Percentiles rank a stretch among this genome's conserved stretches.
Conservation (phyloP, 768 basidiomycete species). For the Hygrophoropsis aurantiaca region DNA sequence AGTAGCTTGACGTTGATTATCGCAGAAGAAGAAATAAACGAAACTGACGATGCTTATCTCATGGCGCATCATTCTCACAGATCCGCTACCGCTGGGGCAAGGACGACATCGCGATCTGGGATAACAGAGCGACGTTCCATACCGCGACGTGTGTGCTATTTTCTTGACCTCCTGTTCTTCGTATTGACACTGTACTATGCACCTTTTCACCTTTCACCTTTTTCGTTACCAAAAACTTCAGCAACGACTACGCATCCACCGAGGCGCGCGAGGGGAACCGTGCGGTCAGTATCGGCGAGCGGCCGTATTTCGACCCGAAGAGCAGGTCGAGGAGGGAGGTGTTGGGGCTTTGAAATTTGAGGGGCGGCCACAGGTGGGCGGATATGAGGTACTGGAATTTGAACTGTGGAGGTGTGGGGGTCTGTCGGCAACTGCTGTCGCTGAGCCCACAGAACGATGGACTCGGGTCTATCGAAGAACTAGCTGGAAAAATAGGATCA, state of each 20-base stretch:
- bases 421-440: too few relatives aligned
- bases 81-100: slow-evolving; percentile 51
- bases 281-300: slow-evolving; percentile 54
- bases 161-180: not conserved
- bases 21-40: too few relatives aligned
- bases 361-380: too few relatives aligned
- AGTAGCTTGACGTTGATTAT: too few relatives aligned
- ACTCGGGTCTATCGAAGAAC: too few relatives aligned
- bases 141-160: slow-evolving; percentile 26
- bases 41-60: too few relatives aligned
- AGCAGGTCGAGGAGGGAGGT: slow-evolving; percentile 36
- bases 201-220: not conserved
- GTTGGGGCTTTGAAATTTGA: too few relatives aligned
- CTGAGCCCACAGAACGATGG: too few relatives aligned
- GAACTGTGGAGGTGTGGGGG: too few relatives aligned
- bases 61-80: too few relatives aligned
- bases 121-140: slow-evolving; percentile 53
- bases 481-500: too few relatives aligned
- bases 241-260: slow-evolving; percentile 35
- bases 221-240: not conserved
- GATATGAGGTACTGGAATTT: too few relatives aligned
- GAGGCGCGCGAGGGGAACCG: slow-evolving; percentile 46
- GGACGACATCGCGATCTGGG: slow-evolving; percentile 62
- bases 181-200: not conserved
- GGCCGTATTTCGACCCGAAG: slow-evolving; percentile 47